These are phyloP conservation scores for Acanthamoeba polyphaga DNA, from an alignment of 208 protist genomes.

Conservation along the genomic window DNA sequence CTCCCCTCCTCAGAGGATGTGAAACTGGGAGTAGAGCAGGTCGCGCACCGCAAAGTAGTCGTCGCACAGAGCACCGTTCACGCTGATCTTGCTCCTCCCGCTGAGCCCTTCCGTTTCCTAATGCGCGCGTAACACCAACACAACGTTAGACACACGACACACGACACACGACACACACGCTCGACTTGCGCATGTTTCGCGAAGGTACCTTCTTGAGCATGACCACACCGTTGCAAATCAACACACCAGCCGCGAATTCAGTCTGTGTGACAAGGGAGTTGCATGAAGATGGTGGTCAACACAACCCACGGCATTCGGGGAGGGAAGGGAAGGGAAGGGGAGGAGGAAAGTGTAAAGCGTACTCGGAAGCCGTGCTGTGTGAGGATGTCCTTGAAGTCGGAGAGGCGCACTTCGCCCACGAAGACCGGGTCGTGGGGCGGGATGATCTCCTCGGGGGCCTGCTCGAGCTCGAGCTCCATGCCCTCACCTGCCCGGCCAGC, in stretches of 20 bases:
- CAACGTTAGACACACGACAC: background rate
- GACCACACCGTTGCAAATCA: constrained; percentile 72
- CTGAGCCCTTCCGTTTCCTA: constrained; percentile 60
- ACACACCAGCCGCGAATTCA: constrained; percentile 64
- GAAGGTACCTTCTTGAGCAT: constrained; percentile 62
- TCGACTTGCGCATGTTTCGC: background rate
- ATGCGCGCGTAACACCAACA: background rate
- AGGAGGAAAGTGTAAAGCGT: too few relatives aligned
- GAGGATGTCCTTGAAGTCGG: constrained; percentile 75
- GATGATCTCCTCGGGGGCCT: constrained; percentile 29
- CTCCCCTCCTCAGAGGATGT: constrained; percentile 14
- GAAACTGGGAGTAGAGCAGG: constrained; percentile 72
- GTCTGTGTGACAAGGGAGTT: background rate
- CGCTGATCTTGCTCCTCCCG: constrained; percentile 60
- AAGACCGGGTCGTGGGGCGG: constrained; percentile 56
- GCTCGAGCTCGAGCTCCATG: constrained; percentile 36
- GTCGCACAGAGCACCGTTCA: constrained; percentile 55
- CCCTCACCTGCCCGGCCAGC: background rate
- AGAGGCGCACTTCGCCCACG: constrained; percentile 51
- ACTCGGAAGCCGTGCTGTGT: constrained; percentile 63
- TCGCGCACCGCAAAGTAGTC: constrained; percentile 60
- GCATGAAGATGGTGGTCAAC: background rate
- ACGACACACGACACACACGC: background rate
- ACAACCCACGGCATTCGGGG: background rate
- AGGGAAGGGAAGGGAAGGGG: background rate